Percentiles rank a stretch among this genome's conserved stretches.
These are phyloP conservation scores for Solanum etuberosum DNA, from an alignment of 257 asterid genomes.

Conservation along the genomic window DNA sequence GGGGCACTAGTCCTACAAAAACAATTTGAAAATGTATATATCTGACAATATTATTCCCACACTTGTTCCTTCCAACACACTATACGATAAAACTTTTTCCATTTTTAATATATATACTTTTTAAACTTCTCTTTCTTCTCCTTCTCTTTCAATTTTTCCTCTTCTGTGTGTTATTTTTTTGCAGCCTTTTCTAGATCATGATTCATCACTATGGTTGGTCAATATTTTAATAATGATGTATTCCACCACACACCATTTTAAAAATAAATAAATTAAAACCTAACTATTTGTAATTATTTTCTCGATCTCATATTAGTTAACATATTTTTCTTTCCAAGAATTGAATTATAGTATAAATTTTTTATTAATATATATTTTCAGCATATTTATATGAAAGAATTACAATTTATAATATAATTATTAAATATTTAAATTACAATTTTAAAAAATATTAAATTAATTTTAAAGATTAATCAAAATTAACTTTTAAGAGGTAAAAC, in stretches of 20 bases:
- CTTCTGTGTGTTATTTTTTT: slow-evolving; percentile 9
- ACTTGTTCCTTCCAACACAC: slow-evolving; percentile 59
- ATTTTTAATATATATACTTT: background rate
- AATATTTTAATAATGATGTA: background rate
- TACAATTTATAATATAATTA: too few species aligned
- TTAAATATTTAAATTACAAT: too few species aligned
- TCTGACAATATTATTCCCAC: slow-evolving; percentile 66
- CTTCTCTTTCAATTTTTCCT: slow-evolving; percentile 33
- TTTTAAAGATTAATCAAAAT: background rate
- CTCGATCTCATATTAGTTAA: background rate
- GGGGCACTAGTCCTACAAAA: background rate
- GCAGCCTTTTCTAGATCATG: slow-evolving; percentile 16
- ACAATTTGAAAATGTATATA: background rate
- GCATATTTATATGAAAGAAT: background rate
- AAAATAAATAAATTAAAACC: background rate
- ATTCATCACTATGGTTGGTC: background rate
- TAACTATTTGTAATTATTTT: background rate
- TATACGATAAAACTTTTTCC: slow-evolving; percentile 33
- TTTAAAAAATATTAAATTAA: background rate
- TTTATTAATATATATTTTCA: background rate
- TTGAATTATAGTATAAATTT: background rate
- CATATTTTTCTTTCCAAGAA: background rate
- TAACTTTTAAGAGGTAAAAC: background rate
- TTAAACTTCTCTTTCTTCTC: slow-evolving; percentile 9
- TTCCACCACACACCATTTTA: background rate